A percentile compares a stretch with the other conserved stretches of the same genome.
These are phyloP conservation scores for Arthroderma sp. DNA, from an alignment of 2,329 filamentous ascomycete species.

Conservation along the genomic window DNA sequence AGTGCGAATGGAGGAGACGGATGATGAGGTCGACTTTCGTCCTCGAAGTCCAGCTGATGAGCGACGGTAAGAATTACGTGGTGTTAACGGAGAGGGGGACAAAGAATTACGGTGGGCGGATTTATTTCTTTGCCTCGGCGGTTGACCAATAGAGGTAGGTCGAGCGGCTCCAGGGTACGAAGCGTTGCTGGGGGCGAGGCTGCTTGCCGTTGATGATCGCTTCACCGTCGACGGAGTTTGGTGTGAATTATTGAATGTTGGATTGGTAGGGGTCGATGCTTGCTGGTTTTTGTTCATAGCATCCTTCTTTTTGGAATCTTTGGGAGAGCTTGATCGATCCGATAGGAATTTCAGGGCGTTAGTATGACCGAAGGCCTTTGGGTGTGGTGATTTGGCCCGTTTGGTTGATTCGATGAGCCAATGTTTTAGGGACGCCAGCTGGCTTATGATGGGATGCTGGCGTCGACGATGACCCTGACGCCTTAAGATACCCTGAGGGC, in stretches of 20 bases:
- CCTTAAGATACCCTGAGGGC: constrained; percentile 45
- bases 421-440: constrained; percentile 54
- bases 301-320: constrained; percentile 25
- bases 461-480: constrained; percentile 43
- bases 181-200: constrained; percentile 28
- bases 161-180: constrained; percentile 28
- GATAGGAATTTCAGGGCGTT: constrained; percentile 24
- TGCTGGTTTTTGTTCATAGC: constrained; percentile 17
- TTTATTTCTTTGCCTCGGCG: constrained; percentile 23
- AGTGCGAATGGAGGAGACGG: constrained; percentile 80
- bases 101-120: constrained; percentile 53
- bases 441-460: constrained; percentile 51
- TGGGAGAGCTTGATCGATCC: constrained; percentile 27
- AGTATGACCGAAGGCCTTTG: constrained; percentile 19
- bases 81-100: constrained; percentile 77
- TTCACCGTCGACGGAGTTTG: constrained; percentile 27
- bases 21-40: constrained; percentile 90
- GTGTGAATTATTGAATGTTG: constrained; percentile 16
- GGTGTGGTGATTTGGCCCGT: constrained; percentile 44
- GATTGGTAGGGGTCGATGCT: constrained; percentile 12
- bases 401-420: constrained; percentile 59
- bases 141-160: constrained; percentile 26
- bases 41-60: constrained; percentile 73
- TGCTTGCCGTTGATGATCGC: constrained; percentile 29
- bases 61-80: constrained; percentile 71